These are phyloP conservation scores for Purpureocillium takamizusanense DNA, from an alignment of 2,329 filamentous ascomycete genomes.

Conservation along the genomic window DNA sequence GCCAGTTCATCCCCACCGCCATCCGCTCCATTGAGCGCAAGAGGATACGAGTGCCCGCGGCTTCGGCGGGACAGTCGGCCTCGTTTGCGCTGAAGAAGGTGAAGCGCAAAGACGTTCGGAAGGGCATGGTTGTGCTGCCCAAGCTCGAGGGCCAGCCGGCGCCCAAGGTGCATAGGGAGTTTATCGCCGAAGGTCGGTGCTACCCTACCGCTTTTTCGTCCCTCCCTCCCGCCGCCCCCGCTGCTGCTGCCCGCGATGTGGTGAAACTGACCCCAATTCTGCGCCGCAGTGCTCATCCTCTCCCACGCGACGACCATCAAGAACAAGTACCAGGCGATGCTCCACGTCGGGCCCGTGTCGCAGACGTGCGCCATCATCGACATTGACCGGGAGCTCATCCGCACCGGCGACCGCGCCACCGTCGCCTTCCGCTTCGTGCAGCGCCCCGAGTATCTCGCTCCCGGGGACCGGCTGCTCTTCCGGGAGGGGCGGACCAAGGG, in stretches of 20 bases:
- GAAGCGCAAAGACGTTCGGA: conserved; percentile 83
- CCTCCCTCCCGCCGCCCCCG: too few species aligned
- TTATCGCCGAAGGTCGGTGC: conserved; percentile 61
- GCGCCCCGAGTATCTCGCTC: conserved; percentile 81
- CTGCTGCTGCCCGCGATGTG: too few species aligned
- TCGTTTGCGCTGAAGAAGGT: conserved; percentile 86
- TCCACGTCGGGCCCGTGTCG: conserved; percentile 88
- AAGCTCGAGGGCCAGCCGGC: conserved; percentile 64
- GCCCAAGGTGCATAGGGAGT: conserved; percentile 66
- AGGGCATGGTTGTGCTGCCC: conserved; percentile 94
- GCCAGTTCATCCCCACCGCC: conserved; percentile 78
- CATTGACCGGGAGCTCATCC: conserved; percentile 90
- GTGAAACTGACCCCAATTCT: too few species aligned
- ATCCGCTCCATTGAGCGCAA: conserved; percentile 93
- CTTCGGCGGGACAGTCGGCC: conserved; percentile 84
- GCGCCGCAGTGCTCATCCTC: conserved; percentile 84
- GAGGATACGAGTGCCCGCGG: conserved; percentile 78
- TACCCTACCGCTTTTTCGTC: too few species aligned
- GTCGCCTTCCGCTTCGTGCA: conserved; percentile 95
- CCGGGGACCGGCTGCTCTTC: conserved; percentile 85
- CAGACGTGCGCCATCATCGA: conserved; percentile 97
- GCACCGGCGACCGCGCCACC: conserved; percentile 85
- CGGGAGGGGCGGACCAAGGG: conserved; percentile 93
- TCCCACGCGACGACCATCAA: conserved; percentile 97
- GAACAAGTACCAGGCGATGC: conserved; percentile 94